phyloP scores from a whole-genome alignment of 1,284 basidiomycete genomes.

The Ustilago lituana region DNA sequence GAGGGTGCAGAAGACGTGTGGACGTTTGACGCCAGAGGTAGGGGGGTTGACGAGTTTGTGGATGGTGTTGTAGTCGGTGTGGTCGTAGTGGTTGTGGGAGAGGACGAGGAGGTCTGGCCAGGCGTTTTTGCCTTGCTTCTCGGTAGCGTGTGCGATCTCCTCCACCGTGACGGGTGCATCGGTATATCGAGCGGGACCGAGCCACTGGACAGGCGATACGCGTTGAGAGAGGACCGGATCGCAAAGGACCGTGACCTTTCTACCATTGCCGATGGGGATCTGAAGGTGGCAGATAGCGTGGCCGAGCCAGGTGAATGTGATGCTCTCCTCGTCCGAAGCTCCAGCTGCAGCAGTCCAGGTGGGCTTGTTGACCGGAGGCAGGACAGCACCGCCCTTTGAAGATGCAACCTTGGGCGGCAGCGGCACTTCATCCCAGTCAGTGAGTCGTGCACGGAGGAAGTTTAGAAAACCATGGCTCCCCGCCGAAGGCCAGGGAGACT shows the following conservation, averaged over 20 bases:
- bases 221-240: slow-evolving; percentile 54
- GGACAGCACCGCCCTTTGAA: slow-evolving; percentile 11
- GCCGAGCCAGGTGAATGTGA: slow-evolving; percentile 57
- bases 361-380: slow-evolving; percentile 37
- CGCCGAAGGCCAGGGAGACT: slow-evolving; percentile 52
- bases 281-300: slow-evolving; percentile 53
- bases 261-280: slow-evolving; percentile 38
- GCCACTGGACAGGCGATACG: slow-evolving; percentile 54
- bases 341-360: slow-evolving; percentile 15
- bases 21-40: slow-evolving; percentile 17
- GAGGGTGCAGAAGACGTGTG: slow-evolving; percentile 55
- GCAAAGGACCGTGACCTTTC: slow-evolving; percentile 41
- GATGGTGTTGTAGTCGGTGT: slow-evolving; percentile 54
- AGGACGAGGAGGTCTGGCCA: slow-evolving; percentile 56
- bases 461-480: slow-evolving; percentile 22
- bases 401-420: slow-evolving; percentile 33
- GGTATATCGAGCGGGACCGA: slow-evolving; percentile 53
- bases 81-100: slow-evolving; percentile 61
- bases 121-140: slow-evolving; percentile 24
- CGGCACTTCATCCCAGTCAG: slow-evolving; percentile 54
- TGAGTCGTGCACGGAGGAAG: slow-evolving; percentile 47
- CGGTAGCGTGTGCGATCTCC: slow-evolving; percentile 33
- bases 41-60: slow-evolving; percentile 34
- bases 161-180: slow-evolving; percentile 48
- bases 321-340: slow-evolving; percentile 8